phyloP scores from a whole-genome alignment of 2,329 filamentous ascomycete species.

The Beauveria sp. region DNA sequence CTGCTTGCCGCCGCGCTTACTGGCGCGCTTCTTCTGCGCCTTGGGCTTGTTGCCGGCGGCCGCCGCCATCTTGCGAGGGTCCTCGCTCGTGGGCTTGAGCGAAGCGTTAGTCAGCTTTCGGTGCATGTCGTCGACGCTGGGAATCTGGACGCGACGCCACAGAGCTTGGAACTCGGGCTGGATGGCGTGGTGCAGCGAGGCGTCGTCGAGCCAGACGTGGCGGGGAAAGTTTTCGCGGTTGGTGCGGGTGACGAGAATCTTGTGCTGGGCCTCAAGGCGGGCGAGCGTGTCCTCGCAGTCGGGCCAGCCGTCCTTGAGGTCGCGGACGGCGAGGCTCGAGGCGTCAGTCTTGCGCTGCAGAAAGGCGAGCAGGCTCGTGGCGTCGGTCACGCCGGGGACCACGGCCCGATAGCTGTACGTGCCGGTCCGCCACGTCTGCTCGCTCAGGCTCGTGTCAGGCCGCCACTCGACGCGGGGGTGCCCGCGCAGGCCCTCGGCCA shows the following conservation, averaged over 20 bases:
- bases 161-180: constrained; percentile 76
- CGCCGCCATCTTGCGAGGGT: constrained; percentile 46
- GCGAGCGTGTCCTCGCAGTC: constrained; percentile 74
- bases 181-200: constrained; percentile 65
- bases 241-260: constrained; percentile 77
- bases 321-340: constrained; percentile 74
- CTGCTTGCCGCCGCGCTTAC: constrained; percentile 66
- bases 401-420: constrained; percentile 79
- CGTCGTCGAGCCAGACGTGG: constrained; percentile 84
- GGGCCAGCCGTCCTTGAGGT: constrained; percentile 93
- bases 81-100: constrained; percentile 77
- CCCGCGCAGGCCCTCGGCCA: constrained; percentile 61
- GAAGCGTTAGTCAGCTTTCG: constrained; percentile 69
- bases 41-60: constrained; percentile 50
- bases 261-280: constrained; percentile 67
- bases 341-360: constrained; percentile 77
- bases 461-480: constrained; percentile 53
- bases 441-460: constrained; percentile 51
- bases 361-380: constrained; percentile 69
- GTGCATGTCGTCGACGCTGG: constrained; percentile 67
- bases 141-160: constrained; percentile 76
- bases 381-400: constrained; percentile 70
- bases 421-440: constrained; percentile 59
- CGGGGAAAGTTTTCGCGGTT: constrained; percentile 86
- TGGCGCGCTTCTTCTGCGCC: constrained; percentile 63